These are phyloP conservation scores for Spatholobus suberectus DNA, from an alignment of 306 rosid genomes.

Conservation along the genomic window DNA sequence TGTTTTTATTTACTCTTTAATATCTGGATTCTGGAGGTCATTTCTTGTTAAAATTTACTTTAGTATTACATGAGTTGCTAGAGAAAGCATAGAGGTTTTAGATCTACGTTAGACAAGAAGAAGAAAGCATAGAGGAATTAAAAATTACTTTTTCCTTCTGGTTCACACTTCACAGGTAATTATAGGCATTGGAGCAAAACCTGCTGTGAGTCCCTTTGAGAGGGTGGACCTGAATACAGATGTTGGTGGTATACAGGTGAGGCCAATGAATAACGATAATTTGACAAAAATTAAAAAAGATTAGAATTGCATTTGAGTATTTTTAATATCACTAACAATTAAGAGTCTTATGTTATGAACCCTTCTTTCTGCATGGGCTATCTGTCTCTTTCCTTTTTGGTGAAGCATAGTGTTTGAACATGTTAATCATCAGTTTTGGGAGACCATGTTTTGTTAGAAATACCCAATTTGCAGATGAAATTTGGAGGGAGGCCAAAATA, in stretches of 20 bases:
- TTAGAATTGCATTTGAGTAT: slow-evolving; percentile 15
- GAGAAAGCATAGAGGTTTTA: slow-evolving; percentile 23
- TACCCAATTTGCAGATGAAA: slow-evolving; percentile 11
- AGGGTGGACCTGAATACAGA: slow-evolving; percentile 65
- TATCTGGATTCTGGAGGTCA: slow-evolving; percentile 5
- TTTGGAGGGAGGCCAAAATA: slow-evolving; percentile 26
- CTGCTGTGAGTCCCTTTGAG: slow-evolving; percentile 86
- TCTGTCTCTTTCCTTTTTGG: neutral
- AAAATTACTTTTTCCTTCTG: slow-evolving; percentile 38
- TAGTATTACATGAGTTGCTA: neutral
- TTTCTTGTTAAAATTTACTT: slow-evolving; percentile 26
- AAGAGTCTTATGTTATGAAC: slow-evolving; percentile 16
- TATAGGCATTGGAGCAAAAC: slow-evolving; percentile 90
- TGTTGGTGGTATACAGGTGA: slow-evolving; percentile 90
- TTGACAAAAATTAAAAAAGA: slow-evolving; percentile 9
- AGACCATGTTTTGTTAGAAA: slow-evolving; percentile 16
- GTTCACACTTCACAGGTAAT: slow-evolving; percentile 68
- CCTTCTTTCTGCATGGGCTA: too few species aligned
- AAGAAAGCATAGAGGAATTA: neutral
- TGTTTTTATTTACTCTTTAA: neutral
- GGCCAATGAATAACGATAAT: slow-evolving; percentile 13
- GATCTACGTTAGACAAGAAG: slow-evolving; percentile 7
- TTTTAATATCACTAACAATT: neutral
- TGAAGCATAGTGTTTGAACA: slow-evolving; percentile 7
- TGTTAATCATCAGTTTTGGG: slow-evolving; percentile 13